Base-by-base conservation (phyloP, 495 filamentous ascomycete species). In the Penicillium taxi region DNA sequence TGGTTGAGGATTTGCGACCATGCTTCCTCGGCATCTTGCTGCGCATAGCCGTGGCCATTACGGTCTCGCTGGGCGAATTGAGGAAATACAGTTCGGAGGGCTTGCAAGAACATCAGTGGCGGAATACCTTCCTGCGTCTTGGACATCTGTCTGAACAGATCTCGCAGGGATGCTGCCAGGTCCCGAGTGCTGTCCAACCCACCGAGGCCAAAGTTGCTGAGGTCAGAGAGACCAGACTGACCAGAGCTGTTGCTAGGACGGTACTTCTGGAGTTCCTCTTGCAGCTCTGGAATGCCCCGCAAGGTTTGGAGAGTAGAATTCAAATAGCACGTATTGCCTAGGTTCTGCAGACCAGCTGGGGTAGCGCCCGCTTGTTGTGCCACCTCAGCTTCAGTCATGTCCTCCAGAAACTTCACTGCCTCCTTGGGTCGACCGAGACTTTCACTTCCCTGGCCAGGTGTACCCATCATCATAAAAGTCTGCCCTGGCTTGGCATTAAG, bases 291-390 rank as follows among this genome's bases (percentile, higher is more conserved):
- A 35, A 98, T 84, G 42, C 84, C 74, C 37, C 86, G 77, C 39
- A 98, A 66, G 4, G 86, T 78, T 59, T 98, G 91, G 14, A 98
- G 73, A 0, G 91, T 96, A 15, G 93, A 88, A 69, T 98, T 98
- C 53, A 96, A 78, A 56, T 98, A 98, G 69, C 91, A 98, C 1
- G 91, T 96, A 55, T 98, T 98, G 16, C 91, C 91, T 42, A 95
- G 67, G 49, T 98, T 98, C 55, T 87, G 76, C 43, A 98, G 59
- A 20, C 91, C 91, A 39, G 91, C 85, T 9, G 91, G 91, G 31
- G 69, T 86, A 27, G 90, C 91, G 26, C 86, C 89, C 31, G 78
- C 81, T 44, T 78, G 72, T 53, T 75, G 80, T 15, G 91, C 93
- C 19, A 78, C 77, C 56, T 98, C 89, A 15, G 89, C 89, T 53